A percentile compares a stretch with the other conserved stretches of the same genome.
Conservation (phyloP, 2,329 filamentous ascomycete species). For the Colletotrichum sublineola region DNA sequence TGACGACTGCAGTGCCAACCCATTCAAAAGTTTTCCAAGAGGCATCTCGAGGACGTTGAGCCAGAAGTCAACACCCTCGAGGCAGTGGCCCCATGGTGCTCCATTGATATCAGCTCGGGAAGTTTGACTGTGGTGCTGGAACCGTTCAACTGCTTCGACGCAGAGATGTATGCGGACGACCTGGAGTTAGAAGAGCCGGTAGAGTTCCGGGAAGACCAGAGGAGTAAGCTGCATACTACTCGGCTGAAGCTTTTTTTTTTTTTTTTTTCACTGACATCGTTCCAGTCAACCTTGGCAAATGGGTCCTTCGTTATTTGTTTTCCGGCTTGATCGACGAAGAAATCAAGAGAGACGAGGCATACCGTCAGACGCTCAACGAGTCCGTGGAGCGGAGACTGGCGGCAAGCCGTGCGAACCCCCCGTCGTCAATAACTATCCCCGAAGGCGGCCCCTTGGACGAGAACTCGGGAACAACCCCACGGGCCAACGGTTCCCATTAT, state of each 20-base stretch:
- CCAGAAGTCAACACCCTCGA: constrained; percentile 88
- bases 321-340: constrained; percentile 91
- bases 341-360: constrained; percentile 81
- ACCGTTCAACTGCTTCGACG: constrained; percentile 96
- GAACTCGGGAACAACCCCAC: constrained; percentile 65
- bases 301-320: constrained; percentile 94
- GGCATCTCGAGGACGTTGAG: constrained; percentile 92
- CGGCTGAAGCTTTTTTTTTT: background rate
- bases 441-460: constrained; percentile 52
- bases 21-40: constrained; percentile 92
- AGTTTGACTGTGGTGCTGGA: constrained; percentile 92
- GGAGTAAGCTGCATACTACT: constrained; percentile 70
- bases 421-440: constrained; percentile 69
- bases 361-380: constrained; percentile 77
- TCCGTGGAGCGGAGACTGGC: constrained; percentile 70
- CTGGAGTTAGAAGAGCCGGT: constrained; percentile 78
- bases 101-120: constrained; percentile 92
- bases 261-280: background rate
- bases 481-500: constrained; percentile 73
- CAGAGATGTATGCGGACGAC: constrained; percentile 96
- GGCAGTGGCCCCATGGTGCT: constrained; percentile 95
- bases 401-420: constrained; percentile 68
- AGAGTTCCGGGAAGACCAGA: constrained; percentile 91
- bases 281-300: constrained; percentile 95
- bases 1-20: constrained; percentile 76